Conservation (phyloP, 306 rosid species). For the Prunus dulcis region DNA sequence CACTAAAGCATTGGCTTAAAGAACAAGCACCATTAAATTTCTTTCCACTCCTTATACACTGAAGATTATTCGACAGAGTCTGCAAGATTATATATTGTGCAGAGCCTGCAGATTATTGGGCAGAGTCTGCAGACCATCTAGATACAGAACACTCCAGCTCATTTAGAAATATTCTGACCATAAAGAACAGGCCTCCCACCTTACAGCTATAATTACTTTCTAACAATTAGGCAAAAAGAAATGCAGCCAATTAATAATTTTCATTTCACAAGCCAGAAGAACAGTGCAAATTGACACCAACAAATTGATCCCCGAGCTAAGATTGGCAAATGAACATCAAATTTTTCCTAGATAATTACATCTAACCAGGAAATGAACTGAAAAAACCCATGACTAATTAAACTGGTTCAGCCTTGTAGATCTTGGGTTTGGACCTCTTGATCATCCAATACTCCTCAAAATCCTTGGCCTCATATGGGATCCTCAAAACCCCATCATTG, state of each 20-base stretch:
- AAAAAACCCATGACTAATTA: background rate
- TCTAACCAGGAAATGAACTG: background rate
- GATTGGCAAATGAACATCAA: background rate
- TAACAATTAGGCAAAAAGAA: background rate
- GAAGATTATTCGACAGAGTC: too few relatives aligned
- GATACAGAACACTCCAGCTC: too few relatives aligned
- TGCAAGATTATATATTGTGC: too few relatives aligned
- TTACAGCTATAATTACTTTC: background rate
- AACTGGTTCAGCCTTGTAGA: slow-evolving; percentile 20
- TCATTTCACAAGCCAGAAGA: background rate
- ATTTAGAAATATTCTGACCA: too few relatives aligned
- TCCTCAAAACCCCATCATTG: slow-evolving; percentile 51
- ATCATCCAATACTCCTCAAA: slow-evolving; percentile 47
- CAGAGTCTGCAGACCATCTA: too few relatives aligned
- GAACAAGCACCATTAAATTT: too few relatives aligned
- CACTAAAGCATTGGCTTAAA: too few relatives aligned
- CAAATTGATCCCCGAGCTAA: background rate
- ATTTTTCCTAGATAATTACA: background rate
- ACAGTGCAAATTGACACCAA: background rate
- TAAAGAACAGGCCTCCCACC: background rate
- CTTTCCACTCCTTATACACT: too few relatives aligned
- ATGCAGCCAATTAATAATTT: background rate
- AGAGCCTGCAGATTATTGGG: too few relatives aligned
- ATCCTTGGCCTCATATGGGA: slow-evolving; percentile 39
- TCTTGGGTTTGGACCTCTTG: slow-evolving; percentile 28